Conservation (phyloP, 352 stramenopile genomes). For the Halophytophthora polymorphica region DNA sequence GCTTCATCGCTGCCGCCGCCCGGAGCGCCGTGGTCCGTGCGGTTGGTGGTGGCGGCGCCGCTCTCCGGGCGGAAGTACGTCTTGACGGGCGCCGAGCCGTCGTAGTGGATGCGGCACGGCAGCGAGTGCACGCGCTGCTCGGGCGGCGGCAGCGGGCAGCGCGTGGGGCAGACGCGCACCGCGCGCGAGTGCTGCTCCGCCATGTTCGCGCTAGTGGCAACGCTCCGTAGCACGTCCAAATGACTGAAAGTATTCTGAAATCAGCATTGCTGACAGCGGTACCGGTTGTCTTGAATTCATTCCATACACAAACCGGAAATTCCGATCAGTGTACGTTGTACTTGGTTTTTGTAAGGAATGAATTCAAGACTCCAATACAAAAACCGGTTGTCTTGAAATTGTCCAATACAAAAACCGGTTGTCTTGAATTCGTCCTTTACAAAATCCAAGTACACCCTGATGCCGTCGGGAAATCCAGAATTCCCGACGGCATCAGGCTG, state of each 20-base stretch:
- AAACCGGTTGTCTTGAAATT: too few species aligned
- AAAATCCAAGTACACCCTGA: too few species aligned
- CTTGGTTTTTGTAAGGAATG: too few species aligned
- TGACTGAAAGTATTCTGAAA: slow-evolving; percentile 4
- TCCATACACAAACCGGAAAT: too few species aligned
- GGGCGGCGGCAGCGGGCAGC: slow-evolving; percentile 57
- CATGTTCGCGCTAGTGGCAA: slow-evolving; percentile 12
- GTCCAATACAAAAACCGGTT: too few species aligned
- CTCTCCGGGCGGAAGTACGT: slow-evolving; percentile 65
- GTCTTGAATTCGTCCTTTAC: too few species aligned
- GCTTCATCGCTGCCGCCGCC: slow-evolving; percentile 16
- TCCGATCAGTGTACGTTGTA: too few species aligned
- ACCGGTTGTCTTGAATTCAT: too few species aligned
- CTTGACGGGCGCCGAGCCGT: slow-evolving; percentile 64
- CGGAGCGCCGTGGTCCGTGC: slow-evolving; percentile 14
- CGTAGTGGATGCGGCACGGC: slow-evolving; percentile 68
- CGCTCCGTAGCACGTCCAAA: slow-evolving; percentile 16
- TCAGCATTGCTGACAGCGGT: too few species aligned
- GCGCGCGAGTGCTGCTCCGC: slow-evolving; percentile 11
- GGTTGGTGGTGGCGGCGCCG: slow-evolving; percentile 21
- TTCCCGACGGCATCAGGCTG: too few species aligned
- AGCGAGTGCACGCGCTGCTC: slow-evolving; percentile 69
- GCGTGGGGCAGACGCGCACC: slow-evolving; percentile 63
- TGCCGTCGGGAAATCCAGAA: too few species aligned
- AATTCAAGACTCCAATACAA: too few species aligned